Conservation (phyloP, 2,329 filamentous ascomycete genomes). For the Cercospora sesami region DNA sequence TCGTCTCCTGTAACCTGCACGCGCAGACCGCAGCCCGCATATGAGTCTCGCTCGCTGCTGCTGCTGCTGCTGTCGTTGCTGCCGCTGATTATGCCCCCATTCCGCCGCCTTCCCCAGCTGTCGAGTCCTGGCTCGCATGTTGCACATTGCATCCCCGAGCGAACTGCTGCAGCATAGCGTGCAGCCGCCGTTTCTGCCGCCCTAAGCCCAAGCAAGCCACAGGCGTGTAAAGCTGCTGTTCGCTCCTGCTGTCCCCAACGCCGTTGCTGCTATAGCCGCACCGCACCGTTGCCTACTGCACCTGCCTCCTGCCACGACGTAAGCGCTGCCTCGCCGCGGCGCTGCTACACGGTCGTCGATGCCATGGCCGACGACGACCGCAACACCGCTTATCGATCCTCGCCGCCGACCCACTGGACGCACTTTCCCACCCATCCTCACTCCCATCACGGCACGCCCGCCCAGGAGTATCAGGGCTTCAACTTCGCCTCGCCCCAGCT, state of each 20-base stretch:
- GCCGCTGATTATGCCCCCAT: background rate
- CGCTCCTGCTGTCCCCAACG: constrained; percentile 11
- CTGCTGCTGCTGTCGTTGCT: background rate
- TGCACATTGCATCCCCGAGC: constrained; percentile 1
- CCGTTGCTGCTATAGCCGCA: background rate
- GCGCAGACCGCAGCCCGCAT: constrained; percentile 13
- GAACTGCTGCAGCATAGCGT: constrained; percentile 13
- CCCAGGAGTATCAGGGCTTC: constrained; percentile 66
- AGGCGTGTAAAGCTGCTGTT: constrained; percentile 26
- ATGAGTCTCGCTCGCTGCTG: constrained; percentile 9
- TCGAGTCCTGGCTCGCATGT: constrained; percentile 15
- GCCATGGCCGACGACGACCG: constrained; percentile 38
- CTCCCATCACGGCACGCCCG: constrained; percentile 67
- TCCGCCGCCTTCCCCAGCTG: background rate
- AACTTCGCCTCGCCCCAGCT: constrained; percentile 65
- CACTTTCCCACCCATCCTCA: constrained; percentile 44
- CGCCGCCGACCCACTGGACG: constrained; percentile 33
- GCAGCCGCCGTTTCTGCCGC: constrained; percentile 28
- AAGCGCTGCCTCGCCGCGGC: background rate
- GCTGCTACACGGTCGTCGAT: constrained; percentile 15
- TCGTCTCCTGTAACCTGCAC: constrained; percentile 20
- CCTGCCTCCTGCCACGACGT: background rate
- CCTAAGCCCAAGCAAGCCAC: constrained; percentile 31
- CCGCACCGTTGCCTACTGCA: background rate
- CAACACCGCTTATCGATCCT: constrained; percentile 32